phyloP scores from a whole-genome alignment of 139 green algal genomes.

The Chlorella sp. region DNA sequence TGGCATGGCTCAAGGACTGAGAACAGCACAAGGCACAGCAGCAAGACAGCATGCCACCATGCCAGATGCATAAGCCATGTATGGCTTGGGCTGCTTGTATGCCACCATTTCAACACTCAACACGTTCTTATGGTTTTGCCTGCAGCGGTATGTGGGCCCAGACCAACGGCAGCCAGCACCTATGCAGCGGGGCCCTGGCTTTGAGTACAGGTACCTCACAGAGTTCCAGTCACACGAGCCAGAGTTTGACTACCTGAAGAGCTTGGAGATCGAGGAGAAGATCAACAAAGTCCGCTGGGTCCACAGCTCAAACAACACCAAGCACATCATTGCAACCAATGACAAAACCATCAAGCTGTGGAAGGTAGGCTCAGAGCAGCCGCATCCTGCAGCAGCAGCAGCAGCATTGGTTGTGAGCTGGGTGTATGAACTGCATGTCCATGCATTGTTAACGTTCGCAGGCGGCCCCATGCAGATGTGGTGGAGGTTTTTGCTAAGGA shows the following conservation, averaged over 20 bases:
- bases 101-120: not conserved
- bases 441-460: not conserved
- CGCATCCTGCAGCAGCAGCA: too few species aligned
- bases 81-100: too few species aligned
- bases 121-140: too few species aligned
- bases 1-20: too few species aligned
- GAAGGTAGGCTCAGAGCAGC: too few species aligned
- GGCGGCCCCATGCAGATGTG: too few species aligned
- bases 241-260: constrained; percentile 98
- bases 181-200: constrained; percentile 30
- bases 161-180: constrained; percentile 12
- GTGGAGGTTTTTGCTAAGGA: constrained; percentile 85
- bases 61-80: too few species aligned
- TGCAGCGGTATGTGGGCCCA: not conserved
- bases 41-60: too few species aligned
- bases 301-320: constrained; percentile 44
- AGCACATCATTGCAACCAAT: constrained; percentile 84
- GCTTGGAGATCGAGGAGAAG: constrained; percentile 98
- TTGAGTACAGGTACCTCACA: constrained; percentile 96
- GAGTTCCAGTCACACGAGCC: constrained; percentile 99
- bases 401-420: too few species aligned
- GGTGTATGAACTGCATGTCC: too few species aligned
- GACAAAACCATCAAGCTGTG: constrained; percentile 99
- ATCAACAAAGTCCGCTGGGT: constrained; percentile 97
- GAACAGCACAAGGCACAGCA: too few species aligned